Evolutionary conservation across 495 filamentous ascomycete genomes (phyloP), one percentile per base, ranked within the genome.

Genomic region (Penicilliopsis zonata): DNA sequence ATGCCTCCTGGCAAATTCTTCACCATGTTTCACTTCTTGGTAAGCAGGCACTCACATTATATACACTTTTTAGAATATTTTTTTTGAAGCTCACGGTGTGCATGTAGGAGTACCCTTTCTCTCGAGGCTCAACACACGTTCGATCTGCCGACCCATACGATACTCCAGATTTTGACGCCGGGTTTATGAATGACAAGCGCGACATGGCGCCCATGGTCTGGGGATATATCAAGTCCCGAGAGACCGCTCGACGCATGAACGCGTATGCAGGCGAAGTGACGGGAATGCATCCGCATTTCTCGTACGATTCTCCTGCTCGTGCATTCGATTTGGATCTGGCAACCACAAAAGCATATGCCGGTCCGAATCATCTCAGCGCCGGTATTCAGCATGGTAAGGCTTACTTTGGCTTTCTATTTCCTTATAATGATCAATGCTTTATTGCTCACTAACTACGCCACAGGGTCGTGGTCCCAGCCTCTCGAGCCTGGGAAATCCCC

Each of bases 201-300:
- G 82, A 87, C 45, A 84, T 86, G 78, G 76, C 70, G 3, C 78
- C 81, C 7, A 80, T 86, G 77, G 77, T 86, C 3, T 87, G 82
- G 82, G 78, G 72, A 0, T 87, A 90, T 51, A 85, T 85, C 53
- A 85, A 84, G 51, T 82, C 76, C n/a, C 74, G 82, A 18, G 82
- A 86, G 67, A 86, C 79, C 4, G 79, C 80, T 4, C 64, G 80
- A 1, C 66, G 80, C 21, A 86, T 86, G 83, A 67, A 75, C 24
- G 67, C 77, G 3, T 87, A 85, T 38, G 78, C 78, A 12, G 82
- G 82, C 20, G 83, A 90, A 46, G 81, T 83, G 16, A 72, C 76
- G 22, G 55, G 45, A 27, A 76, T 80, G 70, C 60, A 70, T 36
- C 65, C 65, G 26, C 66, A 63, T 52, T 86, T 80, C 44, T 62